phyloP scores from a whole-genome alignment of 1,139 yeast genomes.

The Geotrichum candidum region DNA sequence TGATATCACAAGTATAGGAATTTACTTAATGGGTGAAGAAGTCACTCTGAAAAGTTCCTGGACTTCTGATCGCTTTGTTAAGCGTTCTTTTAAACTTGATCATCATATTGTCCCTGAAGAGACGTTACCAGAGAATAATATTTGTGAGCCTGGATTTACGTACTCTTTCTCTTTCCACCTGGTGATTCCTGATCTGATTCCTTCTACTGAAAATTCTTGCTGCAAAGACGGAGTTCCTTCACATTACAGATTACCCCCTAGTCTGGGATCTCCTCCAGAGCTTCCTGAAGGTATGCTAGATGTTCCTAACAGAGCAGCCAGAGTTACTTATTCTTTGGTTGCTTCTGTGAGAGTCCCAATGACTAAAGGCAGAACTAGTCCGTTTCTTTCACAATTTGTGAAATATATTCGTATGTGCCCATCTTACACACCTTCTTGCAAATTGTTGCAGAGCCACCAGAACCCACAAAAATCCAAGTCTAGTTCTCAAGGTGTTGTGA shows the following conservation, averaged over 20 bases:
- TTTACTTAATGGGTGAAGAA: slow-evolving; percentile 5
- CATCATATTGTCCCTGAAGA: slow-evolving; percentile 6
- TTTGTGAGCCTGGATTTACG: slow-evolving; percentile 2
- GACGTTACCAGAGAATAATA: neutral
- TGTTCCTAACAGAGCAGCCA: slow-evolving; percentile 11
- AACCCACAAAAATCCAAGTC: neutral
- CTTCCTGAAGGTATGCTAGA: neutral
- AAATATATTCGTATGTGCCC: slow-evolving; percentile 12
- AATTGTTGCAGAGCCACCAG: neutral
- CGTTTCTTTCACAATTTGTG: slow-evolving; percentile 1
- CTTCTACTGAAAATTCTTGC: slow-evolving; percentile 5
- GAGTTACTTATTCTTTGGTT: slow-evolving; percentile 5
- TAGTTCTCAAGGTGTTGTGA: neutral
- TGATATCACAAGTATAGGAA: neutral
- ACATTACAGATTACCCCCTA: slow-evolving; percentile 15
- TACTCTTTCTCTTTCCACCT: slow-evolving; percentile 10
- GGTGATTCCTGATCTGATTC: slow-evolving; percentile 13
- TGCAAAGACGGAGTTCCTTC: slow-evolving; percentile 9
- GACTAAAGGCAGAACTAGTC: neutral
- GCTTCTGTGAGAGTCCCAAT: slow-evolving; percentile 7
- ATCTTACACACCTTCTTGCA: slow-evolving; percentile 5
- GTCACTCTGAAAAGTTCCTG: slow-evolving; percentile 3
- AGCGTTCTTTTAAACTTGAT: slow-evolving; percentile 1
- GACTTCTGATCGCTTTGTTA: slow-evolving; percentile 6
- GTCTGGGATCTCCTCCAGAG: slow-evolving; percentile 14